Base-by-base conservation (phyloP, 2,329 filamentous ascomycete genomes). In the Periglandula ipomoeae region DNA sequence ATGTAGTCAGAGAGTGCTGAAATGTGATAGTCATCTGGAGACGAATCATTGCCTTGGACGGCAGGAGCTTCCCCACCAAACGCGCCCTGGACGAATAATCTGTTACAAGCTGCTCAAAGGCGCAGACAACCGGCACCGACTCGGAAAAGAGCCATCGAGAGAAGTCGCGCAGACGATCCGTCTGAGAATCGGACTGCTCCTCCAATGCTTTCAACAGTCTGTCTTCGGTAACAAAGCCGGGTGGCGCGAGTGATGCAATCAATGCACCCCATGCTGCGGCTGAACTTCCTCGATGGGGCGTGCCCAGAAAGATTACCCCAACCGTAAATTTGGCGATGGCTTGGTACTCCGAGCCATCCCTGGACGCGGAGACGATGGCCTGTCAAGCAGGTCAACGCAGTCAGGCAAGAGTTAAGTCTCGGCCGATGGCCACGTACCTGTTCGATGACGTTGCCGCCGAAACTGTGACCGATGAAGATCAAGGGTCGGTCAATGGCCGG, bases 101-200 rank as follows among this genome's bases (percentile, higher is more conserved):
- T 20, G 51, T 48, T 22, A 8, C 11, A 19, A 48, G 46, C 51
- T 52, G 40, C 19, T 52, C 51, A 22, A 52, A 48, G 6, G 20
- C 32, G 48, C 45, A 52, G n/a, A 52, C 30, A 20, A 48, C 45
- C 24, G 22, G 41, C 41, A 52, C 48, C 10, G 48, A 52, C 30
- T 52, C 45, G 22, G 30, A 43, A 22, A 48, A 48, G 20, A 50
- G 45, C 51, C 45, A 52, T 35, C 20, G 35, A 19, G 51, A 50
- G 34, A 52, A 52, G 27, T 50, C 51, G n/a, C 44, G 51, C 23
- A 52, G 48, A 46, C 51, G 51, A 49, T 52, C 51, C 20, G 13
- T 24, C 26, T 43, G 30, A 20, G 51, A 45, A 50, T 47, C 50
- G 10, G 26, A 47, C 11, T 27, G 22, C 26, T 42, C 35, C 47